phyloP scores from a whole-genome alignment of 2,329 filamentous ascomycete species.

The Arthrobotrys entomopaga region DNA sequence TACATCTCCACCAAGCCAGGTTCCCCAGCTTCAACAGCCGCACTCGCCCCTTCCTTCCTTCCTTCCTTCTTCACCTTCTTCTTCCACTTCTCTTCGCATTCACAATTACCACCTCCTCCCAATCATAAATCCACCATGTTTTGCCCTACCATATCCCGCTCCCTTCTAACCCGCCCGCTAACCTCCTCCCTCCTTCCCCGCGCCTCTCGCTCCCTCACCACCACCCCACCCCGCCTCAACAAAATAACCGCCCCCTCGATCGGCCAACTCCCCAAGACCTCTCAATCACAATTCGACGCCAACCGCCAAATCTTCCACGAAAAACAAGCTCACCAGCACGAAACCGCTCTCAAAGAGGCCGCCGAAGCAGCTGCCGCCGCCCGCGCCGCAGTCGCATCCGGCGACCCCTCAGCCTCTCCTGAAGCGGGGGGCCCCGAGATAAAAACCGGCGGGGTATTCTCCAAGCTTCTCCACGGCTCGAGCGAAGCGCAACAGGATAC shows the following conservation, averaged over 20 bases:
- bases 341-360: conserved; percentile 77
- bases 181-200: conserved; percentile 29
- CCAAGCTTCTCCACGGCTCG: conserved; percentile 94
- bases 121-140: conserved; percentile 17
- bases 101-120: no score
- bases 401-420: conserved; percentile 62
- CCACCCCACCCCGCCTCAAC: conserved; percentile 54
- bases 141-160: conserved; percentile 38
- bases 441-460: conserved; percentile 67
- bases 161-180: conserved; percentile 36
- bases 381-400: conserved; percentile 45
- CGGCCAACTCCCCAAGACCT: conserved; percentile 81
- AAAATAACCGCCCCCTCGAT: conserved; percentile 75
- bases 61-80: conserved; percentile 40
- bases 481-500: conserved; percentile 94
- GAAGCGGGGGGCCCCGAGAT: conserved; percentile 61
- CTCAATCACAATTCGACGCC: conserved; percentile 78
- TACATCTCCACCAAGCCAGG: conserved; percentile 30
- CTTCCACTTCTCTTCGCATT: not conserved
- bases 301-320: conserved; percentile 89
- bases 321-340: conserved; percentile 70
- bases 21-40: conserved; percentile 57
- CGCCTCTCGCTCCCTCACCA: conserved; percentile 46
- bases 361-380: conserved; percentile 70
- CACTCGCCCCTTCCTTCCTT: conserved; percentile 28